Base-by-base conservation (phyloP, 371 early-diverging fungal species). In the Dichotomocladium elegans region DNA sequence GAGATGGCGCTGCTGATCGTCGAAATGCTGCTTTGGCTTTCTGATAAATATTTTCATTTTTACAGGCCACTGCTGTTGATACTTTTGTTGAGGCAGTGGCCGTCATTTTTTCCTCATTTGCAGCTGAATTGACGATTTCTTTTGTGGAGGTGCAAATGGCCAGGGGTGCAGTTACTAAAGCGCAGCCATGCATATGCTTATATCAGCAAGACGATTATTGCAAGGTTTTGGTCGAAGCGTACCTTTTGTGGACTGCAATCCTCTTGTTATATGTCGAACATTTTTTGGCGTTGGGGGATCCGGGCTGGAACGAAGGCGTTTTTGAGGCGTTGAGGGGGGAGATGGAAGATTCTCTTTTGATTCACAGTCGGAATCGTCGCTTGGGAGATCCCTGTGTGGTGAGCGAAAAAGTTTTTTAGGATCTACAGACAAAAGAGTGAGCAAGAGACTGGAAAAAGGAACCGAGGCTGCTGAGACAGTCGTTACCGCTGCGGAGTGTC, bases 1-100 rank as follows among this genome's bases (percentile, higher is more conserved):
- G 74, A 14, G 74, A 67, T 3, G 90, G 89, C 8, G 77, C 72
- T 4, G 82, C 71, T 25, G 84, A 78, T 11, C 88, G 75, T 26
- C 63, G 33, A 27, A 63, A 63, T 27, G 52, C n/a, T 4, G 51
- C 45, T 41, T 55, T 54, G 25, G 60, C 60, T 41, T 27, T 19
- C 24, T 52, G 47, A 34, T 53, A 59, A 27, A 58, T 33, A 25
- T 45, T 54, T 22, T 47, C 22, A 5, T 46, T 25, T 44, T 22
- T 46, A 3, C 29, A 15, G n/a, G 8, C 15, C 17, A 33, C 31
- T 11, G n/a, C 22, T 25, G 14, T 44, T 28, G 47, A 3, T 30
- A 28, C 26, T 29, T 31, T 29, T 7, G 17, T 4, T 25, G 24
- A 7, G 11, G 37, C 27, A 44, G 47, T 17, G 51, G 51, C 34